Evolutionary conservation across 2,329 filamentous ascomycete species (phyloP).

Genomic region (Penicillium janthinellum): DNA sequence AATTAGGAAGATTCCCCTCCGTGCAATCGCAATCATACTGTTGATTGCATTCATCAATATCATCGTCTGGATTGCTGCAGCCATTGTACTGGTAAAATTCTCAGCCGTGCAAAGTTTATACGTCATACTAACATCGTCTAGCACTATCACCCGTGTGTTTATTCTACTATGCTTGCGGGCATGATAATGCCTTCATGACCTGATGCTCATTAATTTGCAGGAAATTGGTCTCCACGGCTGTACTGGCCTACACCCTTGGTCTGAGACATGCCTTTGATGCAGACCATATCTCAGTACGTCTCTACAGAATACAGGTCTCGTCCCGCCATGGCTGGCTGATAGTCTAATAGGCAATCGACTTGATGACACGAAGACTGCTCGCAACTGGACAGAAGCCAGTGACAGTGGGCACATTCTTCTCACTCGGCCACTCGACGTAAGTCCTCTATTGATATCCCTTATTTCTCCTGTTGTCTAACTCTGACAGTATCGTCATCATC

Average conservation of each 20-base stretch:
- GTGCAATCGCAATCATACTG: constrained; percentile 59
- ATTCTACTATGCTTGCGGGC: no score
- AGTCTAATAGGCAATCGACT: constrained; percentile 70
- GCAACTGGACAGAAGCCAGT: constrained; percentile 83
- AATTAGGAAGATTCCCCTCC: constrained; percentile 58
- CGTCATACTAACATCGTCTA: constrained; percentile 21
- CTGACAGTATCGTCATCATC: constrained; percentile 71
- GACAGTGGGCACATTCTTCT: constrained; percentile 93
- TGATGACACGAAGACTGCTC: constrained; percentile 88
- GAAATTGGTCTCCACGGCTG: constrained; percentile 73
- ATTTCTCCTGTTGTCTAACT: neutral
- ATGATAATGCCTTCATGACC: neutral
- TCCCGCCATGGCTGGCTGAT: neutral
- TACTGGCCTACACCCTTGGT: constrained; percentile 84
- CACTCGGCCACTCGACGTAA: constrained; percentile 82
- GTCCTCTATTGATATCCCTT: neutral
- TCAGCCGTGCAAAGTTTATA: neutral
- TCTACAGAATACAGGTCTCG: no score
- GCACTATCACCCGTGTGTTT: constrained; percentile 42
- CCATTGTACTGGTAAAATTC: constrained; percentile 56
- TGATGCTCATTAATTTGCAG: constrained; percentile 32
- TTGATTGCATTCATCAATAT: constrained; percentile 57
- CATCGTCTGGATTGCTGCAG: constrained; percentile 60
- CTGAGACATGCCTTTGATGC: constrained; percentile 94
- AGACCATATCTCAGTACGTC: constrained; percentile 73